Evolutionary conservation across 2,329 filamentous ascomycete genomes (phyloP), one percentile per base, ranked within the genome.

Genomic region (Fusarium setosum): DNA sequence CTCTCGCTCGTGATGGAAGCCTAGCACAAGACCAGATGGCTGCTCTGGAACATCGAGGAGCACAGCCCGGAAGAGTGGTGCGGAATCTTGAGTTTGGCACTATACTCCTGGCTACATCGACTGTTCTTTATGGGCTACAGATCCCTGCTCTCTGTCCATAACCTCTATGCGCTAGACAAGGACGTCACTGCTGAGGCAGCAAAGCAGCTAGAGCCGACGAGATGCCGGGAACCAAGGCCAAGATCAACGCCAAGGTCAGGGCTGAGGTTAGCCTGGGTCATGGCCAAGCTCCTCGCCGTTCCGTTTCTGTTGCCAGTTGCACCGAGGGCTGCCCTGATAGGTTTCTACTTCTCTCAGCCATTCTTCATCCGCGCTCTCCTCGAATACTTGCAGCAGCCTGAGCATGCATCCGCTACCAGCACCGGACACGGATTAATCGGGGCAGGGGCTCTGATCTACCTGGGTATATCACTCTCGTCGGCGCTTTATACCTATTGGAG

Each of bases 321-420:
- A 10, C 38, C 52, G 29, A 44, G 58, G 15, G 31, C 45, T 15
- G 58, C 47, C 10, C 54, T 62, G 4, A 55, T 62, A 9, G 60
- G 66, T 1, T 79, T 81, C 60, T 74, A 54, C 3, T 80, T 81
- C 56, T 71, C 72, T 11, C 80, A 82, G 57, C 80, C 80, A 0
- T 77, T 81, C n/a, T 68, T 82, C 21, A 72, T 82, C 40, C 50
- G 70, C 34, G 68, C 66, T 2, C 59, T 78, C 1, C 56, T 80
- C 3, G 41, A 67, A 6, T 73, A 76, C 45, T 56, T 76, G 35
- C 45, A 70, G 23, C 18, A 73, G 35, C 41, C 56, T 13, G 41
- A 65, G 11, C 24, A 20, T n/a, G 9, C 24, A 35, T 34, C 61
- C 42, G 59, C 65, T 23, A 52, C 68, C 29, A 69, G 65, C 47